Evolutionary conservation across 202 grass and related monocot genomes (phyloP).

Genomic region (Eragrostis tef): DNA sequence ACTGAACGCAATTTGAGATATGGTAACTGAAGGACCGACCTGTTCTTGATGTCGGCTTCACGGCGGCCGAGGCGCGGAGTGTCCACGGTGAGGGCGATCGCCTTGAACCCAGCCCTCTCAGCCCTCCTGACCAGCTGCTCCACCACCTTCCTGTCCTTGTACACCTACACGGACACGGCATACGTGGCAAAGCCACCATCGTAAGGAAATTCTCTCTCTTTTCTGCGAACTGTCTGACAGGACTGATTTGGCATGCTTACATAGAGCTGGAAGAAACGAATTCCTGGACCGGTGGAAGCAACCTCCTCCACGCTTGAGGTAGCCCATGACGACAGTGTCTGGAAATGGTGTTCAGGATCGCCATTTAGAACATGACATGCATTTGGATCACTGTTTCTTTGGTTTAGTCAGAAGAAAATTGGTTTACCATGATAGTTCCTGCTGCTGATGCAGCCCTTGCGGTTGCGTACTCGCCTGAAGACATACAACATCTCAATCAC

Average conservation of each 20-base stretch:
- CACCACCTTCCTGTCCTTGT: constrained; percentile 82
- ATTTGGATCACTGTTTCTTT: background rate
- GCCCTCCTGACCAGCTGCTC: constrained; percentile 82
- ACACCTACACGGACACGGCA: constrained; percentile 62
- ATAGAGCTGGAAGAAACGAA: constrained; percentile 92
- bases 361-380: background rate
- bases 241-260: constrained; percentile 42
- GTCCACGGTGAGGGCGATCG: constrained; percentile 89
- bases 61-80: constrained; percentile 84
- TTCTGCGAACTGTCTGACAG: background rate
- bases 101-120: constrained; percentile 93
- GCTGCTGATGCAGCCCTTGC: constrained; percentile 81
- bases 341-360: background rate
- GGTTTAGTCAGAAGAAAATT: background rate
- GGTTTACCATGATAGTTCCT: constrained; percentile 71
- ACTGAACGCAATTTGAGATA: too few relatives aligned
- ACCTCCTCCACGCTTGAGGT: constrained; percentile 94
- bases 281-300: constrained; percentile 81
- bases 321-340: constrained; percentile 85
- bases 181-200: background rate
- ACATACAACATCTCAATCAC: constrained; percentile 17
- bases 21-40: too few relatives aligned
- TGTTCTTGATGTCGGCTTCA: constrained; percentile 94
- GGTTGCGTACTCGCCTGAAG: constrained; percentile 84
- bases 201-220: background rate